Percentiles rank a stretch among this genome's conserved stretches.
phyloP scores from a whole-genome alignment of 1,284 basidiomycete genomes.

The Cryptococcus neoformans region DNA sequence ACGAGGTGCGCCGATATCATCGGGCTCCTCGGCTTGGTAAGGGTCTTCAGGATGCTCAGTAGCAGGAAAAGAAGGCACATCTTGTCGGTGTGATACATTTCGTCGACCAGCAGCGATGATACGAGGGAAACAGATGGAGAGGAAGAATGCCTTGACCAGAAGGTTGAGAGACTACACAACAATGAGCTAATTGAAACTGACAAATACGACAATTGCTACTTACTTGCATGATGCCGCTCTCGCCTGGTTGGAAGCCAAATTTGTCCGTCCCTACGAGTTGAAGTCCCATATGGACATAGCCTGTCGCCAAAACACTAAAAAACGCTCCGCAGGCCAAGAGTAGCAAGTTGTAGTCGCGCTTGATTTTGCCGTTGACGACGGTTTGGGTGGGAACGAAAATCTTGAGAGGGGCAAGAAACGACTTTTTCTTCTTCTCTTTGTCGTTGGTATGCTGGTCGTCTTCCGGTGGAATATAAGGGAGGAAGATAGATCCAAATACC shows the following conservation, averaged over 20 bases:
- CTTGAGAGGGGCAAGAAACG: constrained; percentile 39
- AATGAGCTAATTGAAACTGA: not conserved
- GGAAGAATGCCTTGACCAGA: constrained; percentile 40
- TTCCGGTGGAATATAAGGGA: constrained; percentile 43
- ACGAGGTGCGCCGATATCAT: constrained; percentile 14
- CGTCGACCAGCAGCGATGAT: constrained; percentile 38
- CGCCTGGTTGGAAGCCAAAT: constrained; percentile 36
- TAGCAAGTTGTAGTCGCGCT: constrained; percentile 34
- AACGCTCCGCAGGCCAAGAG: constrained; percentile 42
- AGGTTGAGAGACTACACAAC: constrained; percentile 21
- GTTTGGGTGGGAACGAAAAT: constrained; percentile 36
- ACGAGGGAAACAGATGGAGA: constrained; percentile 39
- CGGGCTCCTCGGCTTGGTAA: constrained; percentile 22
- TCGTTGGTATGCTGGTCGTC: not conserved
- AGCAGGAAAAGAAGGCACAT: not conserved
- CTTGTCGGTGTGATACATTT: constrained; percentile 14
- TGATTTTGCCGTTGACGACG: constrained; percentile 4
- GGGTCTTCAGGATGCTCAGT: constrained; percentile 22
- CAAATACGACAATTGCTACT: constrained; percentile 5
- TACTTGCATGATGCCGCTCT: constrained; percentile 37
- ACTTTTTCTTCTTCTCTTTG: constrained; percentile 12
- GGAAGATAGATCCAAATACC: constrained; percentile 37
- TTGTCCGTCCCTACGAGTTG: constrained; percentile 42
- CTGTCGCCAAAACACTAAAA: constrained; percentile 43
- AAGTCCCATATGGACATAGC: constrained; percentile 42